Conservation (phyloP, 495 filamentous ascomycete species). For the Apodospora peruviana region DNA sequence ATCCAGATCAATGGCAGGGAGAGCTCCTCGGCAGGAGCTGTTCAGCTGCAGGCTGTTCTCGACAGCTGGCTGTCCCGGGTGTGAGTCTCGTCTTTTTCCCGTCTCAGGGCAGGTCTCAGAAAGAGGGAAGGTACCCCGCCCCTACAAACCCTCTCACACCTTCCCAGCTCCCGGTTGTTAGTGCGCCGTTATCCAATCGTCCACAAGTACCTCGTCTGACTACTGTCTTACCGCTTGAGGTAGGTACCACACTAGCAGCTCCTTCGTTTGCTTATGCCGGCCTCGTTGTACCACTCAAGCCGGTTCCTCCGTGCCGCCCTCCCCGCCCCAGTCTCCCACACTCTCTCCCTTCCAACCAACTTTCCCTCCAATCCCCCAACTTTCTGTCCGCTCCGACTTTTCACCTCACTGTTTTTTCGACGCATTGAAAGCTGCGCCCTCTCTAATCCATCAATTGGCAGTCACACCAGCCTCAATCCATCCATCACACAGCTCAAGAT, state of each 20-base stretch:
- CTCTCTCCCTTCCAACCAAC: conserved; percentile 1
- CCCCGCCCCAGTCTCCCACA: not conserved
- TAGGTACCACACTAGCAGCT: not conserved
- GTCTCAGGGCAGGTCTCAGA: not conserved
- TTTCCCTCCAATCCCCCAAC: not conserved
- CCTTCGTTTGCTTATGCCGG: not conserved
- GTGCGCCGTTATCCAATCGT: too few species aligned
- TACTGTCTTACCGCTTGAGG: not conserved
- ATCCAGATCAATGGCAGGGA: not conserved
- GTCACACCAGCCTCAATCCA: not conserved
- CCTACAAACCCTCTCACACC: not conserved
- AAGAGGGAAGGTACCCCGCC: not conserved
- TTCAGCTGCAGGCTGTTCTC: not conserved
- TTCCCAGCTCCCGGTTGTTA: not conserved
- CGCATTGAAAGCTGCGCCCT: conserved; percentile 1
- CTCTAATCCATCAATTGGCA: conserved; percentile 3
- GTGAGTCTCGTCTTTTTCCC: not conserved
- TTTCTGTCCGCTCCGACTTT: conserved; percentile 2
- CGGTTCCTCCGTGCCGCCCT: not conserved
- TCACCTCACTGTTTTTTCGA: not conserved
- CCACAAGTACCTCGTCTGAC: not conserved
- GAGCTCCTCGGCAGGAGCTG: too few species aligned
- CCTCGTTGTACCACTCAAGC: not conserved
- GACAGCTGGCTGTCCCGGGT: not conserved
- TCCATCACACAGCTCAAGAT: conserved; percentile 9